Evolutionary conservation across 2,329 filamentous ascomycete species (phyloP).

Genomic region (Zarea fungicola): DNA sequence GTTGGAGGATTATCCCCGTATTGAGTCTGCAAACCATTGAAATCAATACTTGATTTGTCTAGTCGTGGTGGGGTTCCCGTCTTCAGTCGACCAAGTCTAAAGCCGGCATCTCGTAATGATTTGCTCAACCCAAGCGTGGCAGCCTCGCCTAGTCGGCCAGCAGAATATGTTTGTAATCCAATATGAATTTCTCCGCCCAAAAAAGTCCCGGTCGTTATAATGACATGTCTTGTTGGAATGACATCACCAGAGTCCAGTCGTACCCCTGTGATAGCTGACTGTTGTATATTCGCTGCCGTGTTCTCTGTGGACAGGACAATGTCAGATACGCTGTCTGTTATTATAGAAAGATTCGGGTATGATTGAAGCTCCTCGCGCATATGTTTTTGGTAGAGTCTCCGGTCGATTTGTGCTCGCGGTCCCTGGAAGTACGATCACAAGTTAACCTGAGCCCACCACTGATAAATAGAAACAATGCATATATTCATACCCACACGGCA

Average conservation of each 20-base stretch:
- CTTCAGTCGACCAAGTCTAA: conserved; percentile 84
- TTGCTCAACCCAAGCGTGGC: conserved; percentile 91
- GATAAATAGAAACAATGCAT: not conserved
- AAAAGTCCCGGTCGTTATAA: conserved; percentile 97
- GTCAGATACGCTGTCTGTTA: conserved; percentile 86
- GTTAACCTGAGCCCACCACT: not conserved
- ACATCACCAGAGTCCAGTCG: conserved; percentile 82
- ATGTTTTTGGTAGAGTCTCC: conserved; percentile 78
- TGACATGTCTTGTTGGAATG: conserved; percentile 71
- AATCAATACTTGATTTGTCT: conserved; percentile 78
- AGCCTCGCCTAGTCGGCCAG: conserved; percentile 88
- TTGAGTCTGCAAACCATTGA: conserved; percentile 64
- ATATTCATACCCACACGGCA: conserved; percentile 69
- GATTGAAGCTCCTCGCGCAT: conserved; percentile 81
- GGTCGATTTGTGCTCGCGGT: conserved; percentile 91
- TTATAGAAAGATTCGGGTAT: conserved; percentile 73
- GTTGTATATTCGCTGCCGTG: conserved; percentile 33
- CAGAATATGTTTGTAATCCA: conserved; percentile 75
- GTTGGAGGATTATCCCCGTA: conserved; percentile 76
- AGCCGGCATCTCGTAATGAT: conserved; percentile 81
- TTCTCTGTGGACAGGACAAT: conserved; percentile 61
- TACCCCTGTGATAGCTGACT: conserved; percentile 77
- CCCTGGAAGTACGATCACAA: conserved; percentile 42
- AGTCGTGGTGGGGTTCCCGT: conserved; percentile 91
- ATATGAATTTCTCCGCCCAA: conserved; percentile 95